Evolutionary conservation across 2,329 filamentous ascomycete genomes (phyloP).

Genomic region (Alternaria solani): DNA sequence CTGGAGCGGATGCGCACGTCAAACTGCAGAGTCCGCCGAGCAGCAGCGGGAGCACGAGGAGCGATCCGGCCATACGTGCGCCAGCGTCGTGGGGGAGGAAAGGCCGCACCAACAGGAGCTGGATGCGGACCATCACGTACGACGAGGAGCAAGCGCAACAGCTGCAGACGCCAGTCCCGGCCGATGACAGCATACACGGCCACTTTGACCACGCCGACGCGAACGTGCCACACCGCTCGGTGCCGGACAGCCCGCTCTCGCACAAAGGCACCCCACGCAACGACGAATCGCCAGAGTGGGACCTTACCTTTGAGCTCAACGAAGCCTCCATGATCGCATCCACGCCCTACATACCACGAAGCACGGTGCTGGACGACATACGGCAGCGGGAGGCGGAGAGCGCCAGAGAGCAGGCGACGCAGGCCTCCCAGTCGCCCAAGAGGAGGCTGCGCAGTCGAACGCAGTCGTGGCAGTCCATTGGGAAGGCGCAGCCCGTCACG

Average conservation of each 20-base stretch:
- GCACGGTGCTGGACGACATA: slow-evolving; percentile 54
- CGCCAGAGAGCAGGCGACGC: slow-evolving; percentile 39
- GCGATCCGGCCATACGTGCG: slow-evolving; percentile 55
- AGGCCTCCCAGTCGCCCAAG: slow-evolving; percentile 15
- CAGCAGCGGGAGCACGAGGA: slow-evolving; percentile 47
- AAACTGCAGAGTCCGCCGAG: slow-evolving; percentile 41
- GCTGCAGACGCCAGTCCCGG: slow-evolving; percentile 21
- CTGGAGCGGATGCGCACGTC: slow-evolving; percentile 24
- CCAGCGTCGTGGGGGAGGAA: slow-evolving; percentile 60
- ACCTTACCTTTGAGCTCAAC: slow-evolving; percentile 55
- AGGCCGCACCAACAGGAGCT: slow-evolving; percentile 51
- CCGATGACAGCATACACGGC: slow-evolving; percentile 26
- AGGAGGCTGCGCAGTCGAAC: slow-evolving; percentile 32
- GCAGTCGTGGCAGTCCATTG: slow-evolving; percentile 42
- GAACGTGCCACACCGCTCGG: slow-evolving; percentile 51
- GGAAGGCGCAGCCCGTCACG: slow-evolving; percentile 38
- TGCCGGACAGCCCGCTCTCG: slow-evolving; percentile 55
- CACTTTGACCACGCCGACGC: slow-evolving; percentile 31
- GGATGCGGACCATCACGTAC: slow-evolving; percentile 52
- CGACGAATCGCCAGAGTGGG: slow-evolving; percentile 39
- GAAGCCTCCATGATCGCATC: slow-evolving; percentile 57
- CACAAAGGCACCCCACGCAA: slow-evolving; percentile 44
- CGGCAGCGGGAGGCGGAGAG: slow-evolving; percentile 53
- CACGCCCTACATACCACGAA: slow-evolving; percentile 56
- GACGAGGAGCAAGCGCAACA: slow-evolving; percentile 30